phyloP scores from a whole-genome alignment of 495 filamentous ascomycete species.

The Hypomontagnella submonticulosa region DNA sequence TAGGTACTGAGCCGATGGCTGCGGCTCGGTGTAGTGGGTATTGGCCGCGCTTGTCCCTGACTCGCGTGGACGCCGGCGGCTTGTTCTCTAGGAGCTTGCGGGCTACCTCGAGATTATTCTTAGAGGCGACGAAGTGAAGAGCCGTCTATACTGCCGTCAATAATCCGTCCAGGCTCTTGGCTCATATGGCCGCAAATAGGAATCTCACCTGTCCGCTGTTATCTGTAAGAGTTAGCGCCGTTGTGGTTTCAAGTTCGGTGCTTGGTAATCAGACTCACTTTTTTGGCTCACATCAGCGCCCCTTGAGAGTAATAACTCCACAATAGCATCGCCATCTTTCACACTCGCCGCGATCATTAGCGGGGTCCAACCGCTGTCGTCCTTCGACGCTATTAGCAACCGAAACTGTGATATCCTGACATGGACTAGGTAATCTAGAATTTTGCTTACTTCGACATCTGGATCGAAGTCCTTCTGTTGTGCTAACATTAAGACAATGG shows the following conservation, averaged over 20 bases:
- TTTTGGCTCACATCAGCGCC: slow-evolving; percentile 85
- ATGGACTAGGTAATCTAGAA: no score
- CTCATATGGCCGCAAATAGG: slow-evolving; percentile 4
- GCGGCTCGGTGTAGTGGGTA: slow-evolving; percentile 91
- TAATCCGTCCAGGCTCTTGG: neutral
- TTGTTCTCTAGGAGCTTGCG: slow-evolving; percentile 79
- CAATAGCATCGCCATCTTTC: slow-evolving; percentile 72
- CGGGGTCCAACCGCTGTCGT: slow-evolving; percentile 92
- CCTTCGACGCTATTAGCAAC: slow-evolving; percentile 55
- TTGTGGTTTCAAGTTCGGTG: slow-evolving; percentile 9
- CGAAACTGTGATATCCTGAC: slow-evolving; percentile 17
- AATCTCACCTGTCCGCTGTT: slow-evolving; percentile 67
- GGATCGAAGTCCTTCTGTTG: slow-evolving; percentile 81
- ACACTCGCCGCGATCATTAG: slow-evolving; percentile 92
- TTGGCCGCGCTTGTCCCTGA: slow-evolving; percentile 85
- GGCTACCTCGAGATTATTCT: slow-evolving; percentile 82
- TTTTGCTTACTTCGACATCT: slow-evolving; percentile 76
- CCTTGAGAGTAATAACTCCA: slow-evolving; percentile 81
- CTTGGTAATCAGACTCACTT: slow-evolving; percentile 59
- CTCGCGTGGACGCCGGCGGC: slow-evolving; percentile 76
- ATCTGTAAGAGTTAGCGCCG: slow-evolving; percentile 45
- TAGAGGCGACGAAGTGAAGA: slow-evolving; percentile 91
- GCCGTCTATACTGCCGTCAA: slow-evolving; percentile 68
- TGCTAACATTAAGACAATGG: slow-evolving; percentile 77
- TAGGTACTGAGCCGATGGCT: slow-evolving; percentile 83